A percentile compares a stretch with the other conserved stretches of the same genome.
phyloP scores from a whole-genome alignment of 176 grass and related monocot genomes.

The Pontederia paniculata region DNA sequence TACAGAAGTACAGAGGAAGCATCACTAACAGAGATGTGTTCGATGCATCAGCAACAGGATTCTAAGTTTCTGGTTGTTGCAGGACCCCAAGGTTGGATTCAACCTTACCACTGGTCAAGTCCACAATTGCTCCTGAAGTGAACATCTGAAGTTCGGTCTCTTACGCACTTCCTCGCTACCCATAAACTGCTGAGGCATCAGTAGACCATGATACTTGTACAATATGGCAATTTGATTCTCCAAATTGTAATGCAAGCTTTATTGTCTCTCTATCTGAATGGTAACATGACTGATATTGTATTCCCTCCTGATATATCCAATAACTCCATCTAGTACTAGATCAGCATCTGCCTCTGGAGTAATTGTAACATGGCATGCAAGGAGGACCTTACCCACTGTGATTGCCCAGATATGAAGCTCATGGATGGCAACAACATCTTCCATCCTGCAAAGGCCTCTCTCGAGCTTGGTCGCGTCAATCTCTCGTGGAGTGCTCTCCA shows the following conservation, averaged over 20 bases:
- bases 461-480: slow-evolving; percentile 72
- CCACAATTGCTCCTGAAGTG: no score
- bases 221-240: no score
- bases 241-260: slow-evolving; percentile 1
- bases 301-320: slow-evolving; percentile 82
- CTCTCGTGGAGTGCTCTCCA: slow-evolving; percentile 95
- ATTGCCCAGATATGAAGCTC: slow-evolving; percentile 99
- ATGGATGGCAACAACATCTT: slow-evolving; percentile 68
- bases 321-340: slow-evolving; percentile 68
- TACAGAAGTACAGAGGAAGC: no score
- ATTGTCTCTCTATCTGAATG: slow-evolving; percentile 88
- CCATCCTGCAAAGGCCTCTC: slow-evolving; percentile 59
- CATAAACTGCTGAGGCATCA: no score
- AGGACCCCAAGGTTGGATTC: no score
- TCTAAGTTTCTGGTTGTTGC: no score
- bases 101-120: no score
- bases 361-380: slow-evolving; percentile 89
- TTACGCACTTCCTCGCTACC: no score
- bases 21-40: no score
- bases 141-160: no score
- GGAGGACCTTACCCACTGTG: slow-evolving; percentile 85
- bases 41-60: no score
- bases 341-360: slow-evolving; percentile 52
- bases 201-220: no score
- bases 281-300: slow-evolving; percentile 98